Evolutionary conservation across 2,329 filamentous ascomycete species (phyloP).

Genomic region (Venturia nashicola): DNA sequence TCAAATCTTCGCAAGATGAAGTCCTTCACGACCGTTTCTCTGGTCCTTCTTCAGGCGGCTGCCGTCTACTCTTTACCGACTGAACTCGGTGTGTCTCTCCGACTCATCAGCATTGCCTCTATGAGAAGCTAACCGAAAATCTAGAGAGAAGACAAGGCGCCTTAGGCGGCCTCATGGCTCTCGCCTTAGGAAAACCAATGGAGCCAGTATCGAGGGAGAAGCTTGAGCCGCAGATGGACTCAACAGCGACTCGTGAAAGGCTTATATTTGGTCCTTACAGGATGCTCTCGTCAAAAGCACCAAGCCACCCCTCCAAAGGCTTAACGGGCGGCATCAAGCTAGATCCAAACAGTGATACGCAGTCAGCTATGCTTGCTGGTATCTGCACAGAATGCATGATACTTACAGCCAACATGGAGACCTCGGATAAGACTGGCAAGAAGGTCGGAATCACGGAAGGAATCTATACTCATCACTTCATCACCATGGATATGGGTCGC

Average conservation of each 20-base stretch:
- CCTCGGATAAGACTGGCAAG: neutral
- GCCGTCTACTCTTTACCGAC: neutral
- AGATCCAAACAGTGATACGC: slow-evolving; percentile 5
- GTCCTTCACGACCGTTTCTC: neutral
- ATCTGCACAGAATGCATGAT: slow-evolving; percentile 9
- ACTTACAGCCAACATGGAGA: neutral
- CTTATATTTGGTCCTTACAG: neutral
- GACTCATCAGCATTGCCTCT: neutral
- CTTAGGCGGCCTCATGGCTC: neutral
- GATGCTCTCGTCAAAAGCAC: neutral
- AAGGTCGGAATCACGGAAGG: neutral
- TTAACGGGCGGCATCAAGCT: slow-evolving; percentile 2
- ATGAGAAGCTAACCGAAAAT: neutral
- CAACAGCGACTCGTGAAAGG: neutral
- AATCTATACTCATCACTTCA: slow-evolving; percentile 7
- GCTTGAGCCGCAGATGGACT: neutral
- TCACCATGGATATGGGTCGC: slow-evolving; percentile 3
- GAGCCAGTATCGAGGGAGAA: neutral
- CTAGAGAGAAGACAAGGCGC: neutral
- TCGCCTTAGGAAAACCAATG: neutral
- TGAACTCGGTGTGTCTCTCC: neutral
- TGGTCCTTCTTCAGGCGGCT: neutral
- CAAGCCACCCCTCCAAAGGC: neutral
- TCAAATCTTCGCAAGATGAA: neutral
- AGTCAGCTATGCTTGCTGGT: neutral